A percentile compares a stretch with the other conserved stretches of the same genome.
Conservation (phyloP, 2,329 filamentous ascomycete species). For the Chrysosporium queenslandicum region DNA sequence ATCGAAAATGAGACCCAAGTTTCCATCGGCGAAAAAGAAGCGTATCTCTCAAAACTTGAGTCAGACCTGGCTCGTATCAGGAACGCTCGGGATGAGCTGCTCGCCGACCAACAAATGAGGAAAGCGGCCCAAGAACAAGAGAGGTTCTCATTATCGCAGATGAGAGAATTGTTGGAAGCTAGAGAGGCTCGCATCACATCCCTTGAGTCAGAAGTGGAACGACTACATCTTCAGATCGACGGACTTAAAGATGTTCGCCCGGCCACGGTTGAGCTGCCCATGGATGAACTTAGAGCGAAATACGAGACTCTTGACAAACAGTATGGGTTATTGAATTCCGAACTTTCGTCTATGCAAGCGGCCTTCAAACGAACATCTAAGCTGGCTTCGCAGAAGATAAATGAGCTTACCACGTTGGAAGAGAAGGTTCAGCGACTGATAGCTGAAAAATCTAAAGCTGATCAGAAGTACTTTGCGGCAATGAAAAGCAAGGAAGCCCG, state of each 20-base stretch:
- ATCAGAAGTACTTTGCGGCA: slow-evolving; percentile 94
- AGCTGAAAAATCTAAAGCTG: slow-evolving; percentile 89
- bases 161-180: slow-evolving; percentile 69
- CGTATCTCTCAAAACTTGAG: slow-evolving; percentile 69
- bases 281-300: slow-evolving; percentile 63
- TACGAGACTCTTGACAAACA: slow-evolving; percentile 67
- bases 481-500: slow-evolving; percentile 88
- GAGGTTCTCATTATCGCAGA: slow-evolving; percentile 56
- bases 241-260: slow-evolving; percentile 34
- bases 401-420: slow-evolving; percentile 64
- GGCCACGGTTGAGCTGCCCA: slow-evolving; percentile 49
- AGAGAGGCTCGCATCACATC: slow-evolving; percentile 71
- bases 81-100: slow-evolving; percentile 70
- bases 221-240: slow-evolving; percentile 52
- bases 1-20: slow-evolving; percentile 70
- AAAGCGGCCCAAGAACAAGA: slow-evolving; percentile 73
- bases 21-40: slow-evolving; percentile 66
- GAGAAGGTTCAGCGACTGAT: slow-evolving; percentile 64
- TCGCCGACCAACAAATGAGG: slow-evolving; percentile 69
- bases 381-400: slow-evolving; percentile 75
- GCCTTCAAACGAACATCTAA: slow-evolving; percentile 85
- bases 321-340: slow-evolving; percentile 73
- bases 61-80: slow-evolving; percentile 78
- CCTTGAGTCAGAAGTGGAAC: slow-evolving; percentile 70
- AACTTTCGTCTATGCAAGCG: slow-evolving; percentile 78